These are phyloP conservation scores for Kodamaea hsintzibuensis DNA, from an alignment of 805 yeast species.

Conservation along the genomic window DNA sequence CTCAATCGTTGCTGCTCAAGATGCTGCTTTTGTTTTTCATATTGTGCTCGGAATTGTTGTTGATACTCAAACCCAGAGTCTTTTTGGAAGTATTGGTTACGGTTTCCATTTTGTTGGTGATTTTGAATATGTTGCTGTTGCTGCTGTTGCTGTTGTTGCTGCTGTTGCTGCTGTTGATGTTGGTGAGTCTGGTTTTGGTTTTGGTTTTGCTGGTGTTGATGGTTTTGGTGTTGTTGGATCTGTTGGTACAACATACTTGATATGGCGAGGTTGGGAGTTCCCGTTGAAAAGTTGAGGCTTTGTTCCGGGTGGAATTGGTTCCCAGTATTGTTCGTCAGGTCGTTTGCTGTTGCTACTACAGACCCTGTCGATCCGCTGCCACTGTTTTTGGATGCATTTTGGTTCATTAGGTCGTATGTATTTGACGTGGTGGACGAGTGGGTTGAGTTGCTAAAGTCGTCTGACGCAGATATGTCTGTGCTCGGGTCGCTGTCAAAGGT, in stretches of 20 bases:
- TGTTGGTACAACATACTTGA: constrained; percentile 15
- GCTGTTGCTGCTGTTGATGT: constrained; percentile 10
- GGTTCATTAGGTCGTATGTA: constrained; percentile 10
- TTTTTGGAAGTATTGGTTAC: background rate
- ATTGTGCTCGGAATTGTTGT: constrained; percentile 25
- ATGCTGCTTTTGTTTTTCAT: constrained; percentile 21
- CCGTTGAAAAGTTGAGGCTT: constrained; percentile 25
- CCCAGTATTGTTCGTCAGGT: constrained; percentile 12
- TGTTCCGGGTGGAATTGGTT: constrained; percentile 29
- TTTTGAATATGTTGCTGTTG: constrained; percentile 8
- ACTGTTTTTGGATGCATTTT: background rate
- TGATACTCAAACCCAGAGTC: constrained; percentile 17
- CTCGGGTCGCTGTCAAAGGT: constrained; percentile 9
- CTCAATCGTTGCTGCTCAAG: background rate
- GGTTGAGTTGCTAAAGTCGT: constrained; percentile 9
- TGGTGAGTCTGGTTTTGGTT: constrained; percentile 2
- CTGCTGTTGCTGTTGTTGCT: constrained; percentile 8
- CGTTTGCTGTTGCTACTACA: background rate
- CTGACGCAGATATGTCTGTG: constrained; percentile 9
- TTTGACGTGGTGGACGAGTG: constrained; percentile 10
- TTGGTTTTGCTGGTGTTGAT: constrained; percentile 21
- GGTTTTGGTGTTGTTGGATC: constrained; percentile 15
- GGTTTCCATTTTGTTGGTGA: background rate
- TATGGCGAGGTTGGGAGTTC: constrained; percentile 15
- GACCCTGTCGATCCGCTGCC: background rate